These are phyloP conservation scores for Tulasnella sp. DNA, from an alignment of 768 basidiomycete genomes.

Conservation along the genomic window DNA sequence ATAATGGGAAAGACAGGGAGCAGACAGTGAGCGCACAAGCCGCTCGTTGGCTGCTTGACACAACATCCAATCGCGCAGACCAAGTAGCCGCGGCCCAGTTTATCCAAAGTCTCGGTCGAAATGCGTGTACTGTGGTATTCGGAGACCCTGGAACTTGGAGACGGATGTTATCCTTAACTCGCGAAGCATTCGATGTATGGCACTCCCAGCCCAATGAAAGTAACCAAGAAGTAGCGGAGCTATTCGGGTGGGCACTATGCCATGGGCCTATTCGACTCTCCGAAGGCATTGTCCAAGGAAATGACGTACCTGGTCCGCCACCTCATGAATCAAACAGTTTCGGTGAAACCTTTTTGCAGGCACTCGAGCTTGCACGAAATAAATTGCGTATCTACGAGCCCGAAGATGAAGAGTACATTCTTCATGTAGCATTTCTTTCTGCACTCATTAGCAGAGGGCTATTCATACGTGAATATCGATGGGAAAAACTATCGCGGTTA, in stretches of 20 bases:
- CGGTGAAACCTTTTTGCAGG: no score
- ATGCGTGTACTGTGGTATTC: background rate
- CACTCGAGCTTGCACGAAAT: no score
- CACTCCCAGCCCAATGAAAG: background rate
- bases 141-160: background rate
- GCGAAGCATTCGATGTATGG: background rate
- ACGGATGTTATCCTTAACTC: background rate
- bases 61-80: background rate
- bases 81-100: background rate
- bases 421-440: no score
- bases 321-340: no score
- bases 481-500: no score
- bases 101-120: background rate
- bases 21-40: background rate
- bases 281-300: no score
- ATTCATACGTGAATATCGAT: no score
- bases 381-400: no score
- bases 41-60: background rate
- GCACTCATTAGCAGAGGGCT: no score
- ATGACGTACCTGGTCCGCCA: no score
- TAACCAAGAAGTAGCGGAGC: background rate
- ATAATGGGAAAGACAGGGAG: background rate
- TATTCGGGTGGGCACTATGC: background rate
- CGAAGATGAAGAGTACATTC: no score
- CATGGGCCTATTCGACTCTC: no score